Percentiles rank a stretch among this genome's conserved stretches.
phyloP scores from a whole-genome alignment of 139 green algal species.

The Chloropicon primus region DNA sequence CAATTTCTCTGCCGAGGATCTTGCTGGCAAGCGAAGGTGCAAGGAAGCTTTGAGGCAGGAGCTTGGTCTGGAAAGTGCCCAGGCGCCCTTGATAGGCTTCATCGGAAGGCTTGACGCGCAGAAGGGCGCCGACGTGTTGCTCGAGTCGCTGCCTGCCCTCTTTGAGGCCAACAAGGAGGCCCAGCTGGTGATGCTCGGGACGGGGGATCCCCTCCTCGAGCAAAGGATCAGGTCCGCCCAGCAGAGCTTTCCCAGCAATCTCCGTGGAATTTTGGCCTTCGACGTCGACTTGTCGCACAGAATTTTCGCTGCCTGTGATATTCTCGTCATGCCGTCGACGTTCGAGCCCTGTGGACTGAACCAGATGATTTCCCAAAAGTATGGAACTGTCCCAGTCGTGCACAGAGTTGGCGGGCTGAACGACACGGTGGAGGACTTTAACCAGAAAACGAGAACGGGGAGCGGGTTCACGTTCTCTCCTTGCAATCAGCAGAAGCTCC shows the following conservation, averaged over 20 bases:
- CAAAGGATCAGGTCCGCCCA: background rate
- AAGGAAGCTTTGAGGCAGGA: slow-evolving; percentile 22
- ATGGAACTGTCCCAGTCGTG: background rate
- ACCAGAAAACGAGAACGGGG: background rate
- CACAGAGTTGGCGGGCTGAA: background rate
- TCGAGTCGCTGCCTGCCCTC: slow-evolving; percentile 6
- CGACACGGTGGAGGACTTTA: background rate
- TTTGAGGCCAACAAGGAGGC: background rate
- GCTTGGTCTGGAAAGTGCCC: slow-evolving; percentile 69
- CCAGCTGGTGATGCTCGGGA: background rate
- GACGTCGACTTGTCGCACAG: background rate
- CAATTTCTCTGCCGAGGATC: background rate
- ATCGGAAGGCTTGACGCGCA: slow-evolving; percentile 72
- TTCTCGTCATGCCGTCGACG: background rate
- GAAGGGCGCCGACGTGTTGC: slow-evolving; percentile 97
- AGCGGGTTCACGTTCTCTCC: background rate
- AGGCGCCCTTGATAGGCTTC: slow-evolving; percentile 61
- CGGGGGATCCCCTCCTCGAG: background rate
- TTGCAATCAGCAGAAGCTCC: background rate
- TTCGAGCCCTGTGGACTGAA: background rate
- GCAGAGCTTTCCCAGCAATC: background rate
- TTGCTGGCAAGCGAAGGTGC: background rate
- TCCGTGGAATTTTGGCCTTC: background rate
- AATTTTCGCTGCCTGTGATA: background rate
- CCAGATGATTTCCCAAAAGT: background rate